Evolutionary conservation across 305 asterid genomes (phyloP).

Genomic region (Nicotiana rustica): DNA sequence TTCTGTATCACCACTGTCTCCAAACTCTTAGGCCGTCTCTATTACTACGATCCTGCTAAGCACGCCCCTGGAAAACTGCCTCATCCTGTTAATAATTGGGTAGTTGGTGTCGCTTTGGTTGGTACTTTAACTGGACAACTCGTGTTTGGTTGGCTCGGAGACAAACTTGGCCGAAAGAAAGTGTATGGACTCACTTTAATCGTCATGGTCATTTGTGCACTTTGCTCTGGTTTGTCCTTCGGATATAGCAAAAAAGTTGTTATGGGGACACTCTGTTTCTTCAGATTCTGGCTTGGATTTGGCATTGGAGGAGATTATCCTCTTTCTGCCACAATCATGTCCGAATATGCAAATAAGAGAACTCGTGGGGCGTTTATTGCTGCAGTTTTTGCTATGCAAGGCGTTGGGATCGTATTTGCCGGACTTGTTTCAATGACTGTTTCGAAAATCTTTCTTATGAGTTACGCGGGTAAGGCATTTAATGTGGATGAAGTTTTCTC

Average conservation of each 20-base stretch:
- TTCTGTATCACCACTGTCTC: conserved; percentile 35
- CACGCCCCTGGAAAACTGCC: conserved; percentile 62
- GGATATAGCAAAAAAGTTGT: conserved; percentile 55
- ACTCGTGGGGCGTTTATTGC: conserved; percentile 71
- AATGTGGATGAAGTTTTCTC: conserved; percentile 24
- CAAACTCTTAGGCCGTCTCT: conserved; percentile 25
- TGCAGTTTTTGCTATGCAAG: conserved; percentile 76
- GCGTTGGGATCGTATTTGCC: conserved; percentile 72
- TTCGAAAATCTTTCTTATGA: conserved; percentile 47
- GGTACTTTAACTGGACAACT: conserved; percentile 71
- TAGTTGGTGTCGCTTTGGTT: conserved; percentile 62
- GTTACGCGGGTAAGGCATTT: conserved; percentile 45
- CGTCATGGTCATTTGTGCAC: conserved; percentile 63
- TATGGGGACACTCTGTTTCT: conserved; percentile 62
- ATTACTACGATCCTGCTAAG: conserved; percentile 24
- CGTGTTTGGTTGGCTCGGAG: conserved; percentile 66
- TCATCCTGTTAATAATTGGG: conserved; percentile 51
- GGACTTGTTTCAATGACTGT: conserved; percentile 68
- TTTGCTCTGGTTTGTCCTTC: conserved; percentile 63
- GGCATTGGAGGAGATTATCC: conserved; percentile 78
- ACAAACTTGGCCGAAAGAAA: conserved; percentile 64
- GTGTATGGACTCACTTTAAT: conserved; percentile 64
- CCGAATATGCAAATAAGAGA: conserved; percentile 66
- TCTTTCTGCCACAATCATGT: conserved; percentile 73
- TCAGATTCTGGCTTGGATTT: conserved; percentile 74